Evolutionary conservation across 2,329 filamentous ascomycete genomes (phyloP).

Genomic region (Ascosphaera apis): DNA sequence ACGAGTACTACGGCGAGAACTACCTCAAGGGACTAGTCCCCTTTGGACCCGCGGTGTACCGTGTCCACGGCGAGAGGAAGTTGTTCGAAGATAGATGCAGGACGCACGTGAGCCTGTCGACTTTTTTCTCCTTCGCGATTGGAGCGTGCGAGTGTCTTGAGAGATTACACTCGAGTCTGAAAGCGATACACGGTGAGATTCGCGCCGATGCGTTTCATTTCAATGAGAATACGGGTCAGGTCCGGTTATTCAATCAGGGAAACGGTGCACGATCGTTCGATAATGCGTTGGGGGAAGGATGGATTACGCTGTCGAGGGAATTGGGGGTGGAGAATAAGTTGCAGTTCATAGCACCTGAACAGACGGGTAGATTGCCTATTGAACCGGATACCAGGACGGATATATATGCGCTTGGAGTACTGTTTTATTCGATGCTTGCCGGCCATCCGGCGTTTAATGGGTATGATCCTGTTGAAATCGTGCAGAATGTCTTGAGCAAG

Average conservation of each 20-base stretch:
- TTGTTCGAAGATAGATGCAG: not conserved
- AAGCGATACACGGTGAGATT: constrained; percentile 75
- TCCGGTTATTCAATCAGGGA: constrained; percentile 67
- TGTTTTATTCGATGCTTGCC: constrained; percentile 71
- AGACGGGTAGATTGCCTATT: constrained; percentile 77
- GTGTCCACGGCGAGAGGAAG: constrained; percentile 24
- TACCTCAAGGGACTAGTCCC: constrained; percentile 47
- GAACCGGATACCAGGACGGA: constrained; percentile 84
- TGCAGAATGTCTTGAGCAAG: constrained; percentile 66
- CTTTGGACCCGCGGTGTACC: constrained; percentile 55
- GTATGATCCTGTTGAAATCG: constrained; percentile 61
- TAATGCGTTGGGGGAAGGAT: constrained; percentile 70
- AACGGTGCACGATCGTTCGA: constrained; percentile 75
- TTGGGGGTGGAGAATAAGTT: constrained; percentile 73
- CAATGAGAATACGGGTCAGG: constrained; percentile 42
- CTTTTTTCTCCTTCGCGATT: constrained; percentile 79
- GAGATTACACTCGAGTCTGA: constrained; percentile 70
- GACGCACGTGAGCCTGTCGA: not conserved
- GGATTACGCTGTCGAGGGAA: constrained; percentile 63
- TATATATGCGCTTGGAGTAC: constrained; percentile 72
- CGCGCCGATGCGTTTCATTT: constrained; percentile 81
- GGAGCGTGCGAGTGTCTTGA: constrained; percentile 71
- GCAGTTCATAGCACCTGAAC: constrained; percentile 79
- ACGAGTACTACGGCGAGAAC: constrained; percentile 55
- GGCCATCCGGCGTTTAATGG: constrained; percentile 63